Conservation (phyloP, 2,329 filamentous ascomycete species). For the Phialophora verrucosa region DNA sequence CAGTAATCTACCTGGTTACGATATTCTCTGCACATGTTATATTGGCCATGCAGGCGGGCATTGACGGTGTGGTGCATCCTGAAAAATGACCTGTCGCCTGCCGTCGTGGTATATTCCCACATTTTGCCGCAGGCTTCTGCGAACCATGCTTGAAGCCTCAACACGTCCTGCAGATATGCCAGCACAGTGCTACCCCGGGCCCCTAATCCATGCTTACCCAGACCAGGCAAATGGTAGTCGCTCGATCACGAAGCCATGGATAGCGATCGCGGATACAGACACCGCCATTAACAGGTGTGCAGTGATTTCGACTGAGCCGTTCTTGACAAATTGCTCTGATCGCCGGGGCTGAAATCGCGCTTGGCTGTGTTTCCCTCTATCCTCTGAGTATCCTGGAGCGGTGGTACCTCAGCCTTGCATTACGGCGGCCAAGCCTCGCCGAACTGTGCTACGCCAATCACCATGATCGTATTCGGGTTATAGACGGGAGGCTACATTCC, state of each 20-base stretch:
- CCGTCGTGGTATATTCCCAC: neutral
- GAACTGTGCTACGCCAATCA: neutral
- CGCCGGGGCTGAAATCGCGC: neutral
- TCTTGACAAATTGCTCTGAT: neutral
- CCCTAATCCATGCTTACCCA: neutral
- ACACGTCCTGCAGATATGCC: neutral
- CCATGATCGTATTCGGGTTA: neutral
- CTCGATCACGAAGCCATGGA: neutral
- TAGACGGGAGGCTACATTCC: slow-evolving; percentile 1
- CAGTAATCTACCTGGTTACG: neutral
- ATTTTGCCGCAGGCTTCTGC: neutral
- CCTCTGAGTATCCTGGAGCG: neutral
- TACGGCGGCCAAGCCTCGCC: neutral
- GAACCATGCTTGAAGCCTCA: neutral
- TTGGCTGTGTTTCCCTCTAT: slow-evolving; percentile 3
- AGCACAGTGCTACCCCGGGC: neutral
- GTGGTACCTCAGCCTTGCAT: neutral
- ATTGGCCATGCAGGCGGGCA: neutral
- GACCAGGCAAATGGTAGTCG: neutral
- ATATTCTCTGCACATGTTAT: neutral
- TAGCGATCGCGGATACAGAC: neutral
- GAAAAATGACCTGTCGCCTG: neutral
- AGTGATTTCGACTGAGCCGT: neutral
- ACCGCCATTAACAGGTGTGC: neutral
- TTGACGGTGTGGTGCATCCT: neutral